Evolutionary conservation across 805 yeast species (phyloP).

Genomic region (Suhomyces sp.): DNA sequence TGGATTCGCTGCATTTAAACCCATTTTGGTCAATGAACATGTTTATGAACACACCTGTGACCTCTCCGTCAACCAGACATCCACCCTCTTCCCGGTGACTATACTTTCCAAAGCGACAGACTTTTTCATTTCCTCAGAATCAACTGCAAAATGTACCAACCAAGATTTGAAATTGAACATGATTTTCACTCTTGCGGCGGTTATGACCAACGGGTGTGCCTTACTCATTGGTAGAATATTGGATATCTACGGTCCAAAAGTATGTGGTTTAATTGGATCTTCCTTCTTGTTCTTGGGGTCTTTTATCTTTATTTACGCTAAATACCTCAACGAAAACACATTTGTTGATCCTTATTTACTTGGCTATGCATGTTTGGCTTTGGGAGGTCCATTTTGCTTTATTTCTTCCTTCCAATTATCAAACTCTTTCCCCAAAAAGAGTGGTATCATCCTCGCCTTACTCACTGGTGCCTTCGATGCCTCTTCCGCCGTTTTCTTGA

Average conservation of each 20-base stretch:
- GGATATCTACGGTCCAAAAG: constrained; percentile 52
- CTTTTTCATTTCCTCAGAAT: neutral
- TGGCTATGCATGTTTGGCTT: constrained; percentile 53
- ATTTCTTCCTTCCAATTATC: constrained; percentile 58
- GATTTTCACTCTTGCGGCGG: constrained; percentile 61
- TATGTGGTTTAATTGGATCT: constrained; percentile 55
- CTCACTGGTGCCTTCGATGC: constrained; percentile 62
- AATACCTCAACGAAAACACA: constrained; percentile 16
- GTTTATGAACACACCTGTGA: constrained; percentile 67
- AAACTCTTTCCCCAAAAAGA: constrained; percentile 53
- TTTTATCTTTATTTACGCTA: constrained; percentile 44
- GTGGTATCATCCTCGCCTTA: constrained; percentile 53
- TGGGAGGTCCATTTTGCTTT: constrained; percentile 59
- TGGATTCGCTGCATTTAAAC: constrained; percentile 94
- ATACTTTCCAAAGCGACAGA: neutral
- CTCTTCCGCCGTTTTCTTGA: constrained; percentile 53
- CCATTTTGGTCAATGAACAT: constrained; percentile 73
- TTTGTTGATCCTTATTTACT: constrained; percentile 50
- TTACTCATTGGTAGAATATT: constrained; percentile 49
- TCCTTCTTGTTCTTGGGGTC: constrained; percentile 46
- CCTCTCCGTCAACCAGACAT: constrained; percentile 15
- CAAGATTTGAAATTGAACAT: constrained; percentile 56
- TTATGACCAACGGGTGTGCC: constrained; percentile 54
- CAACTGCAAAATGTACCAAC: constrained; percentile 42
- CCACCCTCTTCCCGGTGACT: neutral